These are phyloP conservation scores for Tetrapisispora pingtungensis DNA, from an alignment of 805 yeast species.

Conservation along the genomic window DNA sequence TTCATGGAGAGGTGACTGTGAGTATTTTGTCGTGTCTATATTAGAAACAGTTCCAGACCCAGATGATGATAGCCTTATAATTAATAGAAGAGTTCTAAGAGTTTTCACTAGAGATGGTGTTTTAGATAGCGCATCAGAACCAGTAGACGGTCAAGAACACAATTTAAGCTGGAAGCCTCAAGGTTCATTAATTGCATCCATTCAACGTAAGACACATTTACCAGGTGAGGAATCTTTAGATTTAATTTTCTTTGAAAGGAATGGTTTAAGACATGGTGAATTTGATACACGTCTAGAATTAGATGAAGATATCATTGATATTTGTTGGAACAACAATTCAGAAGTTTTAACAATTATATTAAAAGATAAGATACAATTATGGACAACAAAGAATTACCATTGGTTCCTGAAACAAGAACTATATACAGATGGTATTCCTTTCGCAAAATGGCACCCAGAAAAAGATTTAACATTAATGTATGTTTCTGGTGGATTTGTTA, in stretches of 20 bases:
- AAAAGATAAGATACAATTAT: conserved; percentile 57
- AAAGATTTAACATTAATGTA: conserved; percentile 67
- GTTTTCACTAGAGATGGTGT: conserved; percentile 73
- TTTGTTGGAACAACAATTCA: conserved; percentile 76
- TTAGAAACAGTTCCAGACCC: conserved; percentile 42
- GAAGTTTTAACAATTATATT: conserved; percentile 68
- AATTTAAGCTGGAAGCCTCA: conserved; percentile 81
- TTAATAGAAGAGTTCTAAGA: conserved; percentile 64
- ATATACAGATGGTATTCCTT: conserved; percentile 27
- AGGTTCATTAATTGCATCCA: conserved; percentile 76
- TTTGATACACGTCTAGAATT: conserved; percentile 59
- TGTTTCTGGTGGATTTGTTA: conserved; percentile 43
- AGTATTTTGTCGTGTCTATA: conserved; percentile 60
- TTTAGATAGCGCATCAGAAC: conserved; percentile 76
- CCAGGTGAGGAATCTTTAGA: conserved; percentile 36
- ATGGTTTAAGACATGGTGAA: conserved; percentile 86
- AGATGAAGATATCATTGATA: conserved; percentile 36
- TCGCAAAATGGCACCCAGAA: conserved; percentile 79
- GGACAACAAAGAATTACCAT: conserved; percentile 89
- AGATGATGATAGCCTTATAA: conserved; percentile 25
- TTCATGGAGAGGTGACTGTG: conserved; percentile 96
- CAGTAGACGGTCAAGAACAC: conserved; percentile 73
- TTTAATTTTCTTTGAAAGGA: conserved; percentile 79
- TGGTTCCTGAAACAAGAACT: conserved; percentile 91
- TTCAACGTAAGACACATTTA: conserved; percentile 45